Conservation (phyloP, 345 rosid species). For the Euphorbia peplus region DNA sequence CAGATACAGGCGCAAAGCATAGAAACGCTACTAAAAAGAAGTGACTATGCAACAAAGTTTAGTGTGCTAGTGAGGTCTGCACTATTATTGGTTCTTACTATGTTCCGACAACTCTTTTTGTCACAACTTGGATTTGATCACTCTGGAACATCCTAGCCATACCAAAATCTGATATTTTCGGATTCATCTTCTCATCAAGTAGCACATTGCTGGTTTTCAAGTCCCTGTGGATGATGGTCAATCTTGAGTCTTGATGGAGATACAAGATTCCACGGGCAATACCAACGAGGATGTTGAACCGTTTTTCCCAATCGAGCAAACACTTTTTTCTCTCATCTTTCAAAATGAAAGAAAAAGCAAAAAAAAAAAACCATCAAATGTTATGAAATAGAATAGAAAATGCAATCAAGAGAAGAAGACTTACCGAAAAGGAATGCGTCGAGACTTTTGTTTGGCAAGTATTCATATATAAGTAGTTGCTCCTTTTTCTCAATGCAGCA, state of each 20-base stretch:
- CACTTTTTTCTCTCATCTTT: neutral
- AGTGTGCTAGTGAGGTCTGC: no score
- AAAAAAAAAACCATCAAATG: neutral
- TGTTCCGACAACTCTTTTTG: constrained; percentile 63
- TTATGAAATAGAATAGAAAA: neutral
- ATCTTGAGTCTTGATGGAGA: neutral
- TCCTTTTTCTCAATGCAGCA: constrained; percentile 7
- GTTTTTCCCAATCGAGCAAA: neutral
- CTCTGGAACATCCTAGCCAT: constrained; percentile 9
- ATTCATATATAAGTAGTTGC: constrained; percentile 16
- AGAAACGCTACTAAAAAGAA: neutral
- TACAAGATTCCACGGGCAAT: neutral
- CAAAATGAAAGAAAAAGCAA: no score
- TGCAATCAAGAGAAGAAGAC: neutral
- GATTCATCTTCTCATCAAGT: constrained; percentile 44
- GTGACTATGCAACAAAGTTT: no score
- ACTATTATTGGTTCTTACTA: constrained; percentile 41
- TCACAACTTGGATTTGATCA: constrained; percentile 48
- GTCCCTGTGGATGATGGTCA: constrained; percentile 64
- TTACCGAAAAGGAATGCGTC: constrained; percentile 20
- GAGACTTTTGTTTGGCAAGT: constrained; percentile 17
- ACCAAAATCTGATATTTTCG: constrained; percentile 37
- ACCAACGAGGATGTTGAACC: neutral
- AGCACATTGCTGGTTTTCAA: constrained; percentile 62
- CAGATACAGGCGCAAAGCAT: neutral